Evolutionary conservation across 495 filamentous ascomycete genomes (phyloP).

Genomic region (Schizothecium vesticola): DNA sequence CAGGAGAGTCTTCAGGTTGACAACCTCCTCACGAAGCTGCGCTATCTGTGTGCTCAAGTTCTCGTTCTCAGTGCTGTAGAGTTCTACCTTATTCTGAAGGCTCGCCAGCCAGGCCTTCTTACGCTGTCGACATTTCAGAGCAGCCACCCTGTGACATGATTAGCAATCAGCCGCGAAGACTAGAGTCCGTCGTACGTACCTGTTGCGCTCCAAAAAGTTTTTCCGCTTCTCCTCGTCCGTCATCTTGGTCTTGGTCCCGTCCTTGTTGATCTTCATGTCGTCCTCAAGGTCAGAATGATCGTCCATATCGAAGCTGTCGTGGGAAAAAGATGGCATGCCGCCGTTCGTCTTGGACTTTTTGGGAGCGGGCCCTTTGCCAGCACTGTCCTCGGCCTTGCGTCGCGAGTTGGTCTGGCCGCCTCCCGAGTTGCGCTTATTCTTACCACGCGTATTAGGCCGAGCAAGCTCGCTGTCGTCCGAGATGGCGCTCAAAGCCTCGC

Average conservation of each 20-base stretch:
- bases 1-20: conserved; percentile 88
- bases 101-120: conserved; percentile 99
- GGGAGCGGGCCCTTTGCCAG: conserved; percentile 55
- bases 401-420: conserved; percentile 43
- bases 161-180: conserved; percentile 17
- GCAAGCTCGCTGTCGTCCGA: conserved; percentile 70
- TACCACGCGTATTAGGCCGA: conserved; percentile 56
- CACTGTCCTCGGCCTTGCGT: conserved; percentile 75
- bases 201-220: conserved; percentile 94
- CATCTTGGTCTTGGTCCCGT: conserved; percentile 69
- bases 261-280: conserved; percentile 46
- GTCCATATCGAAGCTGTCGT: conserved; percentile 22
- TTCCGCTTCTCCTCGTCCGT: conserved; percentile 98
- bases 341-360: conserved; percentile 69
- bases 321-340: conserved; percentile 36
- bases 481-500: conserved; percentile 62
- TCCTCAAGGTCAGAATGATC: conserved; percentile 24
- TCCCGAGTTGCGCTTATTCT: conserved; percentile 59
- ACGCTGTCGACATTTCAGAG: conserved; percentile 92
- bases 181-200: conserved; percentile 53
- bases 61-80: conserved; percentile 88
- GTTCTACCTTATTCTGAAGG: conserved; percentile 88
- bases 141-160: conserved; percentile 66
- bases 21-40: conserved; percentile 83
- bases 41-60: conserved; percentile 75